These are phyloP conservation scores for Aegilops sharonensis DNA, from an alignment of 176 grass and related monocot genomes.

Conservation along the genomic window DNA sequence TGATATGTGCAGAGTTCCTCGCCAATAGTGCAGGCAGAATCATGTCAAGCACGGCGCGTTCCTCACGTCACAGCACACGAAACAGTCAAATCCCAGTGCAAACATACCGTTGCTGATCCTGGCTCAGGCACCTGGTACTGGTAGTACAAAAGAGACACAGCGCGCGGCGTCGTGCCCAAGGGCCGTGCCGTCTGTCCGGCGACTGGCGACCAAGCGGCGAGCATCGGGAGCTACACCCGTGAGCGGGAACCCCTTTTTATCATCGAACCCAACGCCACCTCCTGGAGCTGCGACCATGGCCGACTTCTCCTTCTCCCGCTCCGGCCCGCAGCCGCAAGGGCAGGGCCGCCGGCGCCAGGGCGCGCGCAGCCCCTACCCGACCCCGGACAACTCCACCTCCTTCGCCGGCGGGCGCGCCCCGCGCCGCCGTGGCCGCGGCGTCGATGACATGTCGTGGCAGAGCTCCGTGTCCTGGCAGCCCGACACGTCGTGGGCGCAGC, in stretches of 20 bases:
- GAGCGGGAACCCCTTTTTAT: not conserved
- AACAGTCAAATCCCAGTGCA: not conserved
- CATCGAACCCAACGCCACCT: not conserved
- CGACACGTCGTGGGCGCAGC: conserved; percentile 48
- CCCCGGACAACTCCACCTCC: conserved; percentile 11
- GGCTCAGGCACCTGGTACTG: no score
- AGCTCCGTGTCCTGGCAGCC: conserved; percentile 61
- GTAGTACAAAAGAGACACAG: not conserved
- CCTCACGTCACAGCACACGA: not conserved
- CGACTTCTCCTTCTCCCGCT: conserved; percentile 65
- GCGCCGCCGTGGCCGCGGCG: not conserved
- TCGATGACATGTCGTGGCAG: conserved; percentile 67
- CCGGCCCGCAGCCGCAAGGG: conserved; percentile 35
- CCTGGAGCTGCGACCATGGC: conserved; percentile 13
- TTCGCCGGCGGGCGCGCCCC: conserved; percentile 1
- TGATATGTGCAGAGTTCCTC: no score
- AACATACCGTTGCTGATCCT: not conserved
- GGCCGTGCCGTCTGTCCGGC: conserved; percentile 10
- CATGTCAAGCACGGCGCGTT: no score
- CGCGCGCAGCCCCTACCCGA: conserved; percentile 15
- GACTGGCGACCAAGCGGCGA: conserved; percentile 2
- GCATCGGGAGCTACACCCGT: conserved; percentile 24
- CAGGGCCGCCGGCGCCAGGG: conserved; percentile 7
- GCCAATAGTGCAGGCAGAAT: no score
- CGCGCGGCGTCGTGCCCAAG: conserved; percentile 15